phyloP scores from a whole-genome alignment of 495 filamentous ascomycete species.

The Lophium mytilinum region DNA sequence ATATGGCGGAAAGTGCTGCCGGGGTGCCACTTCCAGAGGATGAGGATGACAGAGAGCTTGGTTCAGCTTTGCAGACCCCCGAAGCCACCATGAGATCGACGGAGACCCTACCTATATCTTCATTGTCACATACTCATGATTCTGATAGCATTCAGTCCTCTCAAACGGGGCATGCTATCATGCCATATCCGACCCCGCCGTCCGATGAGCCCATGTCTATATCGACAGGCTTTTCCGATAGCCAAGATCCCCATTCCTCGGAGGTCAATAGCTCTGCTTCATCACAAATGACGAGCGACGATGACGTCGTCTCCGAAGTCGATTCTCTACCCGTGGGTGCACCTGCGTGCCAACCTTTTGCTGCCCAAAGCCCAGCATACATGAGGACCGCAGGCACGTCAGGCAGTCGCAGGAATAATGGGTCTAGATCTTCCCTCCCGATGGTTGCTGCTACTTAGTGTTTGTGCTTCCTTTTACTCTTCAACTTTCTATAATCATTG shows the following conservation, averaged over 20 bases:
- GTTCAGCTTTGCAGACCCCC: background rate
- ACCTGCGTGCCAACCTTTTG: background rate
- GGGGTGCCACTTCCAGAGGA: background rate
- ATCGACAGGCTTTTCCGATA: background rate
- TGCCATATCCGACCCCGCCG: background rate
- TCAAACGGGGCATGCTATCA: too few species aligned
- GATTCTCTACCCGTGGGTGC: background rate
- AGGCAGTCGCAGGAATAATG: background rate
- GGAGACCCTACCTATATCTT: too few species aligned
- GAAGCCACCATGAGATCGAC: too few species aligned
- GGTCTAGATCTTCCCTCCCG: background rate
- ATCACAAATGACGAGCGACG: background rate
- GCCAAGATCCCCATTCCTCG: background rate
- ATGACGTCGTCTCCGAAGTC: background rate
- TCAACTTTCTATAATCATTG: too few species aligned
- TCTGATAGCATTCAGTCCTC: too few species aligned
- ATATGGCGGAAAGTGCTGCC: background rate
- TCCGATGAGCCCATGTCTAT: background rate
- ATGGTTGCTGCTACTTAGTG: background rate
- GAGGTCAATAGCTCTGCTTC: background rate
- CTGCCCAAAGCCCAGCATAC: background rate
- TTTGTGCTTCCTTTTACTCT: too few species aligned
- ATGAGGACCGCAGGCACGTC: background rate
- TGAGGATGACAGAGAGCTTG: background rate
- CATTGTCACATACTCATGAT: too few species aligned